Evolutionary conservation across 1,139 yeast species (phyloP).

Genomic region (Blastobotrys petasosporus): DNA sequence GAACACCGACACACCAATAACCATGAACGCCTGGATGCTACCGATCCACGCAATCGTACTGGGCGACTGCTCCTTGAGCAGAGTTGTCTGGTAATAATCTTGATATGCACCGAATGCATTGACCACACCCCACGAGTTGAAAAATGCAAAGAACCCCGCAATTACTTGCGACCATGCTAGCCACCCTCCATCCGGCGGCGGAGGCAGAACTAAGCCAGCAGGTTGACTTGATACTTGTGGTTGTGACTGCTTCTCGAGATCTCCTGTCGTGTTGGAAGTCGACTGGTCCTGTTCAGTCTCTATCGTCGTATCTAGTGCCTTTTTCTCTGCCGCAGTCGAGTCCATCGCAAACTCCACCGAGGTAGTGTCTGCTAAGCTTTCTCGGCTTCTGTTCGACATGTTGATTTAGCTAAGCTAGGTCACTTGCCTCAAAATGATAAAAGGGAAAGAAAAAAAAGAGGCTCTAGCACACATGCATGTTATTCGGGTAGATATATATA

Average conservation of each 20-base stretch:
- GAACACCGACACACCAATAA: constrained; percentile 50
- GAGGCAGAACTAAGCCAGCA: not conserved
- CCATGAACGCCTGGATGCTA: constrained; percentile 49
- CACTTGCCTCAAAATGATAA: too few species aligned
- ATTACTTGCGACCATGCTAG: constrained; percentile 31
- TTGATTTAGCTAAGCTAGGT: too few species aligned
- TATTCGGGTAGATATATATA: too few species aligned
- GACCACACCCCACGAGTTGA: constrained; percentile 53
- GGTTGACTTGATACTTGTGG: not conserved
- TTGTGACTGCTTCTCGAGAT: not conserved
- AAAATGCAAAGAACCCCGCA: constrained; percentile 42
- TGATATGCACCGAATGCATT: constrained; percentile 60
- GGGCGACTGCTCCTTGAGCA: constrained; percentile 38
- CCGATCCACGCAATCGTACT: constrained; percentile 61
- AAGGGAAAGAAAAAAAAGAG: too few species aligned
- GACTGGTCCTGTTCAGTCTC: not conserved
- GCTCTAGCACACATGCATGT: too few species aligned
- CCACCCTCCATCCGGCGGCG: constrained; percentile 30
- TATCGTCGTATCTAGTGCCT: too few species aligned
- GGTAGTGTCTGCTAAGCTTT: too few species aligned
- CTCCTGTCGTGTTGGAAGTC: not conserved
- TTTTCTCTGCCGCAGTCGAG: too few species aligned
- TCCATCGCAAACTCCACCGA: too few species aligned
- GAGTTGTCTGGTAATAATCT: constrained; percentile 46
- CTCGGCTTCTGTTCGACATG: too few species aligned